A percentile compares a stretch with the other conserved stretches of the same genome.
Conservation (phyloP, 2,329 filamentous ascomycete genomes). For the Pseudogymnoascus pannorum region DNA sequence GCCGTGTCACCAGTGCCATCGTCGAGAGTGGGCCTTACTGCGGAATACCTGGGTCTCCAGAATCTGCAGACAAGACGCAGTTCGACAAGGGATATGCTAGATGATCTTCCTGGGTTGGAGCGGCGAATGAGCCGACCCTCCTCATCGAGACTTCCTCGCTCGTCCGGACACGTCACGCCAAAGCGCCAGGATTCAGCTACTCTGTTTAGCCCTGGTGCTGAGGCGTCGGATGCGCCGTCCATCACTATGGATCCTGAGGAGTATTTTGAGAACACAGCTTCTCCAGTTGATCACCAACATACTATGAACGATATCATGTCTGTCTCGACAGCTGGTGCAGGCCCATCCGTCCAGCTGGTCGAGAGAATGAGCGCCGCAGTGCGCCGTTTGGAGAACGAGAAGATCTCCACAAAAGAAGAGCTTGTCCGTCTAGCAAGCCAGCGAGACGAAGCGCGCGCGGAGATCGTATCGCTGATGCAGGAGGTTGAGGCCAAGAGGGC, state of each 20-base stretch:
- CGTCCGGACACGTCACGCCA: conserved; percentile 25
- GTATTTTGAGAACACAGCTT: conserved; percentile 47
- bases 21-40: conserved; percentile 26
- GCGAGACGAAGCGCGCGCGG: conserved; percentile 81
- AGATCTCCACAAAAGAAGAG: conserved; percentile 82
- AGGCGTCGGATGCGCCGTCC: conserved; percentile 20
- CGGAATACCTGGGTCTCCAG: conserved; percentile 31
- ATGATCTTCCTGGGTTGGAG: conserved; percentile 21
- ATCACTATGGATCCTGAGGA: conserved; percentile 33
- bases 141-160: conserved; percentile 21
- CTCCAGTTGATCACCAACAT: conserved; percentile 55
- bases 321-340: conserved; percentile 81
- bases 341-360: conserved; percentile 88
- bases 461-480: conserved; percentile 85
- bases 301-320: conserved; percentile 79
- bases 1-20: conserved; percentile 26
- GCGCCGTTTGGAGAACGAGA: conserved; percentile 83
- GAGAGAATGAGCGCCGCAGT: conserved; percentile 94
- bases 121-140: conserved; percentile 20
- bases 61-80: conserved; percentile 28
- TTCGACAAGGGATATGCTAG: conserved; percentile 22
- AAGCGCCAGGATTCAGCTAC: conserved; percentile 26
- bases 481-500: conserved; percentile 67
- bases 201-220: conserved; percentile 20
- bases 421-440: conserved; percentile 72